phyloP scores from a whole-genome alignment of 352 stramenopile genomes.

The Discostella stelligera region DNA sequence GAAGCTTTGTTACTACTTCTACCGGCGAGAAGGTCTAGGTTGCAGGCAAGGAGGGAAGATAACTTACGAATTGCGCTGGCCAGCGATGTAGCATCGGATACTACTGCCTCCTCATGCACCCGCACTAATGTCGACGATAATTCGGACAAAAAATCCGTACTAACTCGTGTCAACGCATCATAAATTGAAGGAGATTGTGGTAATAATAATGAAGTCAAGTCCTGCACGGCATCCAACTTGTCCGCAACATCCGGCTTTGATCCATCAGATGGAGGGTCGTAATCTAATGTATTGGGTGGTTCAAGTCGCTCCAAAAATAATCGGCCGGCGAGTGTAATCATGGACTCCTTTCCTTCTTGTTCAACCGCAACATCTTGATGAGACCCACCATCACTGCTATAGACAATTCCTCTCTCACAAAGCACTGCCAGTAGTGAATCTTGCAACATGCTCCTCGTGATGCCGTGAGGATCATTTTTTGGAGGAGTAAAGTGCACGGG shows the following conservation, averaged over 20 bases:
- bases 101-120: constrained; percentile 38
- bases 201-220: constrained; percentile 63
- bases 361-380: constrained; percentile 28
- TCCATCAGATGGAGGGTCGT: constrained; percentile 26
- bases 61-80: constrained; percentile 59
- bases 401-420: constrained; percentile 28
- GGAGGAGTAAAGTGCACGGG: constrained; percentile 77
- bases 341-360: constrained; percentile 44
- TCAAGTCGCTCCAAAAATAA: constrained; percentile 71
- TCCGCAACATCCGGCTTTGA: constrained; percentile 43
- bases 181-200: constrained; percentile 4
- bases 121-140: constrained; percentile 28
- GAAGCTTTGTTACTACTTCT: neutral
- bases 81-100: constrained; percentile 44
- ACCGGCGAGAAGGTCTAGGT: constrained; percentile 35
- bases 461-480: constrained; percentile 72
- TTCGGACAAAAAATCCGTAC: constrained; percentile 27
- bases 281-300: constrained; percentile 33
- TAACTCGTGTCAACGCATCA: constrained; percentile 41
- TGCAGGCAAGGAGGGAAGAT: constrained; percentile 52
- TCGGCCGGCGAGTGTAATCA: constrained; percentile 52
- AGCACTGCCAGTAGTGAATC: constrained; percentile 61
- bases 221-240: constrained; percentile 60
- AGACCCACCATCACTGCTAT: neutral
- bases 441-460: constrained; percentile 64